These are phyloP conservation scores for Malassezia slooffiae DNA, from an alignment of 1,284 basidiomycete species.

Conservation along the genomic window DNA sequence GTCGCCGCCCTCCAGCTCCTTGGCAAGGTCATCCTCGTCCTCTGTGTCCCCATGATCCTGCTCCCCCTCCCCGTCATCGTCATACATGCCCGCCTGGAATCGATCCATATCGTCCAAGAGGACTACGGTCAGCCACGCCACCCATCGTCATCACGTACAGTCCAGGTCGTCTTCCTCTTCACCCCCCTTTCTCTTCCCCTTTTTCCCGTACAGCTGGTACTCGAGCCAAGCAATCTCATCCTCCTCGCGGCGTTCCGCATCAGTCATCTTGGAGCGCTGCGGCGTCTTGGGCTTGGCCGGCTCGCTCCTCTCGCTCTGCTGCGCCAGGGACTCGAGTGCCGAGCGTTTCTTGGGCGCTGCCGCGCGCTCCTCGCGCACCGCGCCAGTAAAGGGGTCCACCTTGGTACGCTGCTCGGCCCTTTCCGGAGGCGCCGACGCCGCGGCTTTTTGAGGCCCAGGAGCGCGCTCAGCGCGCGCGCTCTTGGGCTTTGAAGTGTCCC, in stretches of 20 bases:
- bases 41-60: too few relatives aligned
- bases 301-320: slow-evolving; percentile 1
- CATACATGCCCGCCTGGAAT: slow-evolving; percentile 27
- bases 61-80: slow-evolving; percentile 11
- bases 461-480: too few relatives aligned
- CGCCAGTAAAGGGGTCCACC: slow-evolving; percentile 13
- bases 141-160: slow-evolving; percentile 4
- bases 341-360: not conserved
- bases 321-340: not conserved
- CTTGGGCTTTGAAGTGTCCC: too few relatives aligned
- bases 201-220: slow-evolving; percentile 23
- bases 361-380: too few relatives aligned
- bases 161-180: slow-evolving; percentile 29
- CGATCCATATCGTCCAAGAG: slow-evolving; percentile 34
- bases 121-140: slow-evolving; percentile 9
- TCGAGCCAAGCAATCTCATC: slow-evolving; percentile 46
- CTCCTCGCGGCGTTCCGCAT: slow-evolving; percentile 39
- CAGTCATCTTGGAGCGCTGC: slow-evolving; percentile 23
- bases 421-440: too few relatives aligned
- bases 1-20: not conserved
- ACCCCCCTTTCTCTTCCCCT: slow-evolving; percentile 11
- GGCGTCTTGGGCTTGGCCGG: too few relatives aligned
- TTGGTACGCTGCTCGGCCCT: not conserved
- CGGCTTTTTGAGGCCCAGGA: too few relatives aligned
- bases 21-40: not conserved